Conservation (phyloP, 2,329 filamentous ascomycete species). For the Aspergillus sp. region DNA sequence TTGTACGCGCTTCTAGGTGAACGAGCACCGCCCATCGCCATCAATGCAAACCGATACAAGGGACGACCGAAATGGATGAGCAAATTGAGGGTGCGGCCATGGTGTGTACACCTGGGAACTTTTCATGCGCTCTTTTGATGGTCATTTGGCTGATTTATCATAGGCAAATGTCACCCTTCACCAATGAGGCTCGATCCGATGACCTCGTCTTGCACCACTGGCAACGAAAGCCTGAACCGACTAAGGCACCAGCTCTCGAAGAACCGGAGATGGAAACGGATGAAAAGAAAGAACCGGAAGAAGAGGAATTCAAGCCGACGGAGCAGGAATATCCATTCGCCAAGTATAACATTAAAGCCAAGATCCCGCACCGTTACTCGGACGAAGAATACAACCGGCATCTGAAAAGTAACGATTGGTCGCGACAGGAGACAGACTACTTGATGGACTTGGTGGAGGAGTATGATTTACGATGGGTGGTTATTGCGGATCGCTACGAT, state of each 20-base stretch:
- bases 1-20: conserved; percentile 45
- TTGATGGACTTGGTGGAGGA: conserved; percentile 65
- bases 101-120: conserved; percentile 33
- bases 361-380: conserved; percentile 66
- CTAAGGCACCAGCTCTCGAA: conserved; percentile 31
- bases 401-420: conserved; percentile 70
- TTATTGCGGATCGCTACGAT: conserved; percentile 90
- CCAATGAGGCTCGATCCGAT: conserved; percentile 68
- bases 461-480: conserved; percentile 80
- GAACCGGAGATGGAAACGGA: conserved; percentile 29
- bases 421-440: conserved; percentile 89
- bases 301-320: conserved; percentile 25
- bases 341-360: conserved; percentile 78
- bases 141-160: conserved; percentile 33
- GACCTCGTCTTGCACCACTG: conserved; percentile 69
- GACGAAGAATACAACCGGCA: conserved; percentile 77
- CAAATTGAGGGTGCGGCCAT: conserved; percentile 37
- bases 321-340: conserved; percentile 57
- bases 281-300: conserved; percentile 31
- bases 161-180: conserved; percentile 65
- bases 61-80: conserved; percentile 41
- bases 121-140: background rate
- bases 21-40: conserved; percentile 44
- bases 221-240: conserved; percentile 55
- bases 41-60: conserved; percentile 47